A percentile compares a stretch with the other conserved stretches of the same genome.
Conservation (phyloP, 1,284 basidiomycete genomes). For the Xerocomus cyaneibrunnescens region DNA sequence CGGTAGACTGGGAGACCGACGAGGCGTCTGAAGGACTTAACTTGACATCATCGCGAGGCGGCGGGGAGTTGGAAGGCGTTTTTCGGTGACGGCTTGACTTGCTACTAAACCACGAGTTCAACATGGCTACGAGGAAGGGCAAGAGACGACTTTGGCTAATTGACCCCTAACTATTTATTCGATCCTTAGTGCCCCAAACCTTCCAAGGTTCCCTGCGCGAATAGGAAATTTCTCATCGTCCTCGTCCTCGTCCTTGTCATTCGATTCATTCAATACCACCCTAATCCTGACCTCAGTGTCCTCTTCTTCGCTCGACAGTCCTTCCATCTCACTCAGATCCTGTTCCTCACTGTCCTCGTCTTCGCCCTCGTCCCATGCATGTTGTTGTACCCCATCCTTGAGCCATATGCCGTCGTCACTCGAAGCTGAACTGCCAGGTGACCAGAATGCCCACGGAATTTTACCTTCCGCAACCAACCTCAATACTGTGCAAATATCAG, state of each 20-base stretch:
- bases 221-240: slow-evolving; percentile 15
- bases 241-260: slow-evolving; percentile 16
- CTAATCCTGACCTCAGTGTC: not conserved
- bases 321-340: slow-evolving; percentile 19
- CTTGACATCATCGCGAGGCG: slow-evolving; percentile 5
- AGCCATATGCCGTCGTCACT: slow-evolving; percentile 61
- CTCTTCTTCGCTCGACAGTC: slow-evolving; percentile 15
- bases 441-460: slow-evolving; percentile 85
- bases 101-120: slow-evolving; percentile 32
- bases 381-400: slow-evolving; percentile 35
- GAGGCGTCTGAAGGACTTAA: slow-evolving; percentile 14
- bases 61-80: not conserved
- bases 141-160: slow-evolving; percentile 11
- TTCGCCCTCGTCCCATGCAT: slow-evolving; percentile 33
- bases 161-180: slow-evolving; percentile 16
- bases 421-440: slow-evolving; percentile 47
- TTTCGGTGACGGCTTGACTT: slow-evolving; percentile 25
- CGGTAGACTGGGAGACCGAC: slow-evolving; percentile 21
- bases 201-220: slow-evolving; percentile 16
- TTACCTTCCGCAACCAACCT: slow-evolving; percentile 76
- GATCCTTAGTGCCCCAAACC: slow-evolving; percentile 30
- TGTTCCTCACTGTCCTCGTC: slow-evolving; percentile 31
- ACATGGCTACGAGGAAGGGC: slow-evolving; percentile 7
- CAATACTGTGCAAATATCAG: slow-evolving; percentile 53
- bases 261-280: not conserved